Base-by-base conservation (phyloP, 768 basidiomycete genomes). In the Lentinula guzmanii region DNA sequence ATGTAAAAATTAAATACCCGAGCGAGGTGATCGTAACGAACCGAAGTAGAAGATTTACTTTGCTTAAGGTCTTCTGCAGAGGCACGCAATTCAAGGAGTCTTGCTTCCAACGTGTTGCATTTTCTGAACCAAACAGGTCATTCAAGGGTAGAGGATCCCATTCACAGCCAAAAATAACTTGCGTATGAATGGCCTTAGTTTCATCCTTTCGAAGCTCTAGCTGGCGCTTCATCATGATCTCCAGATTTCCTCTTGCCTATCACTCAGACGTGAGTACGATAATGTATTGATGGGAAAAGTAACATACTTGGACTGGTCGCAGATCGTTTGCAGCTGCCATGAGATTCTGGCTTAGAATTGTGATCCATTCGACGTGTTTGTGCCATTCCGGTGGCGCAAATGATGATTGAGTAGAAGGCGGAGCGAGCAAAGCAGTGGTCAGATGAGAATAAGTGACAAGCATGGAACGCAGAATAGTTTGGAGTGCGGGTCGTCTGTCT, bases 251-350 rank as follows among this genome's bases (percentile, higher is more conserved):
- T 65, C 93, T 78, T 13, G 93, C 93, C 88, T 93, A 65, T 13
- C 34, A 15, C 28, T 28, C 28, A 45, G 35, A 31, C 31, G 45
- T 64, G 21, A 57, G 21, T 18, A 54, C 18, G 37, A 35, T 28
- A 16, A 28, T 34, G 33, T 42, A 60, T 62, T 31, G 61, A 35
- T 16, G 16, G 51, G 51, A 33, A 52, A 59, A 34, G 52, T 52
- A 41, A 54, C 28, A 46, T 64, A 87, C 92, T 82, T 95, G 93
- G 4, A 94, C 89, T 0, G 93, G 93, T 28, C 94, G 84, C 55
- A 95, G 74, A 67, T 94, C 93, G 68, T 96, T 96, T 41, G 90
- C 91, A 16, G 91, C 90, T 13, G 88, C 90, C 85, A 95, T 91
- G 61, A 96, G 80, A 70, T 95, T 96, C 71, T 92, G 89, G 6